Evolutionary conservation across 176 grass and related monocot species (phyloP).

Genomic region (Zea luxurians): DNA sequence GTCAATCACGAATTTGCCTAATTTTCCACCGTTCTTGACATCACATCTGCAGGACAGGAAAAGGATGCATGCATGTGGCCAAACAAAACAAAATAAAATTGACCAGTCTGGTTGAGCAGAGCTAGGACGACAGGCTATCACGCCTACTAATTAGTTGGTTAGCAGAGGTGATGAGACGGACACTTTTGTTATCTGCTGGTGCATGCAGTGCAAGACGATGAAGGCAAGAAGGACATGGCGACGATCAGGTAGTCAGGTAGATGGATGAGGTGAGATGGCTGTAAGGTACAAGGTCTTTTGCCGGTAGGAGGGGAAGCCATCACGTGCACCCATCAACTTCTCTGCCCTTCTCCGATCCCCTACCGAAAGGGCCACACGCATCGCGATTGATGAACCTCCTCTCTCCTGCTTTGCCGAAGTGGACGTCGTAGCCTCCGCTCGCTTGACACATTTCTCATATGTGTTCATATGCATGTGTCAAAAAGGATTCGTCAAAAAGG

Average conservation of each 20-base stretch:
- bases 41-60: background rate
- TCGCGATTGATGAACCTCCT: background rate
- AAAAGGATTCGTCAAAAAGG: too few relatives aligned
- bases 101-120: conserved; percentile 13
- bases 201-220: background rate
- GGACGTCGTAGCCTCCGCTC: conserved; percentile 29
- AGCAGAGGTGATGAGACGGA: background rate
- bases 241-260: conserved; percentile 7
- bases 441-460: background rate
- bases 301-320: conserved; percentile 41
- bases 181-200: conserved; percentile 6
- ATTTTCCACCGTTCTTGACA: background rate
- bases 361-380: conserved; percentile 11
- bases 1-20: background rate
- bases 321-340: conserved; percentile 31
- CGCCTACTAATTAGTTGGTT: conserved; percentile 1
- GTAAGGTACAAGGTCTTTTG: conserved; percentile 22
- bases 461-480: too few relatives aligned
- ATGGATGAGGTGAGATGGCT: conserved; percentile 6
- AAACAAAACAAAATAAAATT: conserved; percentile 22
- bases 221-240: background rate
- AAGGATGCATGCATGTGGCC: conserved; percentile 21
- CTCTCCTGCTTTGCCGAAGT: conserved; percentile 32
- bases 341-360: background rate
- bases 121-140: background rate